phyloP scores from a whole-genome alignment of 192 early-diverging fungal species.

The Coemansia sp. region DNA sequence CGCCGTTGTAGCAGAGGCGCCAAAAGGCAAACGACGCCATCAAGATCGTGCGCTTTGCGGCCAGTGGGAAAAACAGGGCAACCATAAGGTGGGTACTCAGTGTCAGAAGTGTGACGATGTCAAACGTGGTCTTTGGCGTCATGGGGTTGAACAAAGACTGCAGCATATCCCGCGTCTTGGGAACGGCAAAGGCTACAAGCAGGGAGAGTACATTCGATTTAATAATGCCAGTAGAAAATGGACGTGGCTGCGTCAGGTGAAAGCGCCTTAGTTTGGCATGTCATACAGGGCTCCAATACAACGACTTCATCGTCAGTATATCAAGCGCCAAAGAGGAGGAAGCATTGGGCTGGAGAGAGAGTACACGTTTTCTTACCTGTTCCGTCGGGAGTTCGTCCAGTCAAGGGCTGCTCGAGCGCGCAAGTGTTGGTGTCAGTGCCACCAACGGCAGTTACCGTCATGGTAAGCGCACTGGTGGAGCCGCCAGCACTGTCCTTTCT shows the following conservation, averaged over 20 bases:
- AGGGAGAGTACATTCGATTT: neutral
- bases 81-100: constrained; percentile 68
- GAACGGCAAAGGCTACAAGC: constrained; percentile 60
- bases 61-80: constrained; percentile 65
- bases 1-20: constrained; percentile 84
- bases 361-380: constrained; percentile 32
- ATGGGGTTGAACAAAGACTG: constrained; percentile 70
- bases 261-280: neutral
- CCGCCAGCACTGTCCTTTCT: constrained; percentile 4
- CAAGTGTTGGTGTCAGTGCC: neutral
- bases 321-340: neutral
- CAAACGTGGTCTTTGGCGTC: constrained; percentile 74
- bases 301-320: no score
- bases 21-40: constrained; percentile 81
- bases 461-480: neutral
- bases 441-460: neutral
- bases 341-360: neutral
- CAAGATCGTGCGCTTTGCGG: constrained; percentile 62
- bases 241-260: constrained; percentile 3
- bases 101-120: constrained; percentile 64
- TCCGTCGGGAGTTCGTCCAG: constrained; percentile 49
- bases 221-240: constrained; percentile 1
- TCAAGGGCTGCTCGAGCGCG: constrained; percentile 16
- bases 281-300: no score
- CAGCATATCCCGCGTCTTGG: constrained; percentile 75